phyloP scores from a whole-genome alignment of 805 yeast species.

The Maudiozyma turicensis region DNA sequence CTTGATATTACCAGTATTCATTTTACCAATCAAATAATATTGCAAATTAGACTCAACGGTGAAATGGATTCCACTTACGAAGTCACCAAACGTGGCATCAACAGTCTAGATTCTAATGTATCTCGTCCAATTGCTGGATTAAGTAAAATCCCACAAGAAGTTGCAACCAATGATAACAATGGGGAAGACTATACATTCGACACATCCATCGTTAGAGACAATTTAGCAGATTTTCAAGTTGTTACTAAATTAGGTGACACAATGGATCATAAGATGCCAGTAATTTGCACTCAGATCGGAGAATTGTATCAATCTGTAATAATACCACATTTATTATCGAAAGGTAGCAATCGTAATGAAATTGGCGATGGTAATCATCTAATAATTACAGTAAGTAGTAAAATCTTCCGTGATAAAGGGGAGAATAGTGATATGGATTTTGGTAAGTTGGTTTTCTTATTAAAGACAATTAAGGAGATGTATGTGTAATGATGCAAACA shows the following conservation, averaged over 20 bases:
- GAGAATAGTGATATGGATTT: conserved; percentile 30
- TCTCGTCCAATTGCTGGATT: conserved; percentile 14
- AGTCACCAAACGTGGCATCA: conserved; percentile 23
- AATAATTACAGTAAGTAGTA: conserved; percentile 37
- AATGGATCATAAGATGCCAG: conserved; percentile 37
- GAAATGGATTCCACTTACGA: conserved; percentile 41
- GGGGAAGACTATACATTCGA: conserved; percentile 14
- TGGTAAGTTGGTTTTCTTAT: conserved; percentile 36
- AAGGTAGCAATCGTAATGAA: conserved; percentile 2
- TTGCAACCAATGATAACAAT: conserved; percentile 3
- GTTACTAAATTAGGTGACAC: conserved; percentile 39
- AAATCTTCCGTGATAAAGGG: conserved; percentile 35
- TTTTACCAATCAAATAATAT: conserved; percentile 18
- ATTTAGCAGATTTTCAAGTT: conserved; percentile 35
- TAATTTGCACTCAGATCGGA: conserved; percentile 37
- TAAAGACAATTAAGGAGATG: conserved; percentile 28
- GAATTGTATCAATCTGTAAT: conserved; percentile 26
- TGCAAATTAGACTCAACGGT: conserved; percentile 25
- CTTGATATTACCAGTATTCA: conserved; percentile 14
- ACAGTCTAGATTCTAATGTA: conserved; percentile 8
- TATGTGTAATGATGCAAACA: conserved; percentile 7
- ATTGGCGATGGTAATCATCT: conserved; percentile 12
- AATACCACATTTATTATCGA: conserved; percentile 9
- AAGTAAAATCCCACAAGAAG: background rate
- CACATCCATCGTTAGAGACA: conserved; percentile 18